Evolutionary conservation across 306 rosid genomes (phyloP).

Genomic region (Lathyrus sativus): DNA sequence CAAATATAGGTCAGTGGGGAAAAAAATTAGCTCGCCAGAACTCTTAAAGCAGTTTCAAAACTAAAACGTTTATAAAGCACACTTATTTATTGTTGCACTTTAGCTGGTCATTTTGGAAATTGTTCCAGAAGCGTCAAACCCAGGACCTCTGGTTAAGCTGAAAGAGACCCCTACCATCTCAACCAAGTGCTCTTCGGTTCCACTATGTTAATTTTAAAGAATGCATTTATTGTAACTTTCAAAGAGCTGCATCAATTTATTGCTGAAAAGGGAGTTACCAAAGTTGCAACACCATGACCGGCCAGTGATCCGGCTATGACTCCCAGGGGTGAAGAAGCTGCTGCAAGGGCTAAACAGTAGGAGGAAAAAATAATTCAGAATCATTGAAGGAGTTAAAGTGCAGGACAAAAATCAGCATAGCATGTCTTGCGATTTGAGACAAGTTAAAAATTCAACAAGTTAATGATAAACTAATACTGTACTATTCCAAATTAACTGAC

Average conservation of each 20-base stretch:
- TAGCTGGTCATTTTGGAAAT: conserved; percentile 3
- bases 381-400: conserved; percentile 27
- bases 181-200: background rate
- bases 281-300: conserved; percentile 90
- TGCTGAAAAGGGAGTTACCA: conserved; percentile 54
- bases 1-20: conserved; percentile 9
- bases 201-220: conserved; percentile 20
- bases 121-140: too few species aligned
- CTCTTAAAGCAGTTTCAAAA: too few species aligned
- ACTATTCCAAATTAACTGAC: conserved; percentile 14
- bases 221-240: conserved; percentile 7
- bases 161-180: too few species aligned
- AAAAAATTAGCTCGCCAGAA: conserved; percentile 7
- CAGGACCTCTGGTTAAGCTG: too few species aligned
- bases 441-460: conserved; percentile 26
- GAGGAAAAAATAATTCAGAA: conserved; percentile 27
- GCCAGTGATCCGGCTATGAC: conserved; percentile 95
- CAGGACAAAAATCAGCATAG: conserved; percentile 17
- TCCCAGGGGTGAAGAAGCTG: conserved; percentile 96
- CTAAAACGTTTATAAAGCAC: conserved; percentile 23
- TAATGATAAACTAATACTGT: conserved; percentile 18
- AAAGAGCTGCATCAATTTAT: conserved; percentile 19
- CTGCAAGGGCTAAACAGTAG: conserved; percentile 79
- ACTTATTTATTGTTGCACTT: conserved; percentile 9
- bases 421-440: conserved; percentile 8